Base-by-base conservation (phyloP, 1,139 yeast species). In the Scheffersomyces segobiensis region DNA sequence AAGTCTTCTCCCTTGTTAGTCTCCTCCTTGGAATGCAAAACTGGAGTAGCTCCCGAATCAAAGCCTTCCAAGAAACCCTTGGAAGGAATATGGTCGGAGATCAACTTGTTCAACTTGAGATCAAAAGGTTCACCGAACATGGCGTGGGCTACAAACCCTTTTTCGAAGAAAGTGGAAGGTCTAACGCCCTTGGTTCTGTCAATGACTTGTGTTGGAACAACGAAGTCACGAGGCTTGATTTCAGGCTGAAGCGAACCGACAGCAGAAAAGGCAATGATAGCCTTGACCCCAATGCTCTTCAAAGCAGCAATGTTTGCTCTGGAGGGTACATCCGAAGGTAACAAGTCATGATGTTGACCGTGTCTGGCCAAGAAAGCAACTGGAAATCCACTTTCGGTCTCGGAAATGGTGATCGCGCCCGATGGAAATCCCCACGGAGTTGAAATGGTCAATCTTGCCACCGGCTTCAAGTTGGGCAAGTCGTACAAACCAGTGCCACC, bases 341-440 rank as follows among this genome's bases (percentile, higher is more conserved):
- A 83, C 68, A 85, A 85, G 73, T 93, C 95, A 73, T 95, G 99
- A 71, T 91, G 88, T 52, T 81, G 79, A 50, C 99, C 99, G 71
- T 95, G 99, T 75, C 99, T 87, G 19, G 98, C 96, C 66, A 95
- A 82, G 69, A 95, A 95, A 1, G 99, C 99, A 57, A 95, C 91
- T 52, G 93, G 92, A 74, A 91, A 88, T 0, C 97, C 97, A 55
- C 81, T 72, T 1, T 77, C 76, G 52, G 96, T 90, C 64, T 83
- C 86, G 39, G 97, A 89, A 62, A 95, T 87, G 56, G 98, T 93
- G 69, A 95, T 91, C 56, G 98, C 93, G 17, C 97, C 89, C 5
- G 98, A 93, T 22, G 99, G 97, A 66, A 83, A 84, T 7, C 99
- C 99, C 98, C 99, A 95, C 24, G 99, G 99, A 10, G 99, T 95